Evolutionary conservation across 106 monocot species (phyloP), one percentile per base, ranked within the genome.

Genomic region (Vanilla planifolia): DNA sequence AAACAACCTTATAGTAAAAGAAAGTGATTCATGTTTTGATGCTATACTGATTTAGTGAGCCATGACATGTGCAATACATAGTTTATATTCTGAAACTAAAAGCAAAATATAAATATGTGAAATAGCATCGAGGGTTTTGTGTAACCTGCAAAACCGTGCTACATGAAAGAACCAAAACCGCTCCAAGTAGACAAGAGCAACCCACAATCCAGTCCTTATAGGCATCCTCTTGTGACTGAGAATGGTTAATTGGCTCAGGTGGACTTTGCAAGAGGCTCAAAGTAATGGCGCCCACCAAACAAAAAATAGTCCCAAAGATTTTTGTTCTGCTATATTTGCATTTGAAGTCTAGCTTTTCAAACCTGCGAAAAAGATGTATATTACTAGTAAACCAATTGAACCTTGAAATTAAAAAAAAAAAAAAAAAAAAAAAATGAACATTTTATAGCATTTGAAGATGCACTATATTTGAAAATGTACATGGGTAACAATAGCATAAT

Each of bases 211-310:
- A 85, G 7, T 82, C 85, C 16, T 21, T 28, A 19, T 70, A 24
- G 8, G 39, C 33, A 8, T 26, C 29, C 13, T 42, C 16, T 26
- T 36, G 25, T 15, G 30, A 30, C 0, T 5, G 1, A 46, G 9
- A 6, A 44, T 15, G 1, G 10, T 60, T 2, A 5, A 44, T 3
- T 5, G 62, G 14, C 0, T 44, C 17, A 0, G 55, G 14, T 26
- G 85, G 73, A 73, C 50, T 82, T 45, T 85, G 85, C 53, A 85
- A 51, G 23, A 85, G 36, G 61, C 72, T 79, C 77, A 87, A 73
- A 17, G 64, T 32, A 2, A 87, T 59, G 3, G 79, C 87, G 7
- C 87, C 87, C 25, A 58, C 40, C 48, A 87, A 76, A 55, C 87
- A 87, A 8, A 82, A 14, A 46, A 82, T 15, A 16, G 87, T 87